These are phyloP conservation scores for Diospyros kaki DNA, from an alignment of 148 eudicot genomes.

Conservation along the genomic window DNA sequence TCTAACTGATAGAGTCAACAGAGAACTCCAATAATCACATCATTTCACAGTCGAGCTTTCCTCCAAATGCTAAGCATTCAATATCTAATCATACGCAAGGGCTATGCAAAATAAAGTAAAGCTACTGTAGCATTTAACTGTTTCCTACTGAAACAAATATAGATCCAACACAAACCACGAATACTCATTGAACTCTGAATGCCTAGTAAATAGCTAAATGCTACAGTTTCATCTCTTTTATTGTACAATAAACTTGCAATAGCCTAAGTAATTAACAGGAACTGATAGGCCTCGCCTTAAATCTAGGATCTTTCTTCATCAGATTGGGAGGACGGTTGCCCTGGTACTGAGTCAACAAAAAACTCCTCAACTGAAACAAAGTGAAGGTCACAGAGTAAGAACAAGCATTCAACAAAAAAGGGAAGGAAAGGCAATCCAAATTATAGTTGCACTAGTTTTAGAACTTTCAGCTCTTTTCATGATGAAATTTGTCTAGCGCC, in stretches of 20 bases:
- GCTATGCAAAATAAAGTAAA: too few species aligned
- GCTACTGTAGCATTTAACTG: too few species aligned
- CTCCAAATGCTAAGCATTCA: too few species aligned
- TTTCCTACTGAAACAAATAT: too few species aligned
- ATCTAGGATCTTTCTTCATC: constrained; percentile 64
- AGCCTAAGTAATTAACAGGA: constrained; percentile 4
- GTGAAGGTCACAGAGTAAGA: constrained; percentile 14
- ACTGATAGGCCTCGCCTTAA: constrained; percentile 4
- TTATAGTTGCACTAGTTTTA: background rate
- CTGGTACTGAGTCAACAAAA: constrained; percentile 85
- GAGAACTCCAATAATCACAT: too few species aligned
- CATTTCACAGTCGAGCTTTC: too few species aligned
- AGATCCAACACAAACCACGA: too few species aligned
- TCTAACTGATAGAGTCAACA: too few species aligned
- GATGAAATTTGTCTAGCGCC: background rate
- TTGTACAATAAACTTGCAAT: constrained; percentile 8
- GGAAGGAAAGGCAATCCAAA: background rate
- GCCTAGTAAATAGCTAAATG: background rate
- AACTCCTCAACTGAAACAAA: constrained; percentile 82
- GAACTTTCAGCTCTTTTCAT: too few species aligned
- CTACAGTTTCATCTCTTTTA: background rate
- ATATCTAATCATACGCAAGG: too few species aligned
- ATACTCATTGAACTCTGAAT: too few species aligned
- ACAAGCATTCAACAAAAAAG: background rate
- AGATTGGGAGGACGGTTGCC: constrained; percentile 47